Conservation (phyloP, 371 early-diverging fungal species). For the Mortierella sp. region DNA sequence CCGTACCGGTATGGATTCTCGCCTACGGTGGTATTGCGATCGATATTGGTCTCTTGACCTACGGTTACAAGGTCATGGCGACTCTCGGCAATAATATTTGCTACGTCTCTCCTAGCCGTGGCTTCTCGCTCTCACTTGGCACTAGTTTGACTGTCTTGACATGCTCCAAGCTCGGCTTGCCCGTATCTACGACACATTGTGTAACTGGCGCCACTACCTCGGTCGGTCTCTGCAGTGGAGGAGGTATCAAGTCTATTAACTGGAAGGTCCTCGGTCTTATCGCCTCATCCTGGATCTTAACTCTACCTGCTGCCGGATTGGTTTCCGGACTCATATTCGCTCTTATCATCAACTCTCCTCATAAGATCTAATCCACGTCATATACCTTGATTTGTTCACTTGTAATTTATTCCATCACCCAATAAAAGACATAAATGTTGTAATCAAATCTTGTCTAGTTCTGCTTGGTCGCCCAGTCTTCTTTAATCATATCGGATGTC, state of each 20-base stretch:
- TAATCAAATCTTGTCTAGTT: too few species aligned
- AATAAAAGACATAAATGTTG: not conserved
- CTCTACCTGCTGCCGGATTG: conserved; percentile 82
- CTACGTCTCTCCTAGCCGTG: conserved; percentile 87
- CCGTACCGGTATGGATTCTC: conserved; percentile 82
- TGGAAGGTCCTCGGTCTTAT: conserved; percentile 84
- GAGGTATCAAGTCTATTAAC: conserved; percentile 74
- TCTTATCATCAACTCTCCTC: conserved; percentile 70
- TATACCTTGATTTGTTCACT: not conserved
- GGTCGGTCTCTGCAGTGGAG: conserved; percentile 86
- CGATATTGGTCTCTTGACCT: conserved; percentile 81
- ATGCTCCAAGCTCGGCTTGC: conserved; percentile 84
- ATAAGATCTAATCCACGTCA: conserved; percentile 27
- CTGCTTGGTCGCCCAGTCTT: conserved; percentile 29
- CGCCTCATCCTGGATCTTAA: conserved; percentile 84
- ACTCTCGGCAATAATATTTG: conserved; percentile 89
- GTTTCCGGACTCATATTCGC: conserved; percentile 79
- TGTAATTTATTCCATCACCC: not conserved
- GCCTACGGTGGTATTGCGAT: conserved; percentile 84
- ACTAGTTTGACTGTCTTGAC: conserved; percentile 90
- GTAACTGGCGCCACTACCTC: conserved; percentile 88
- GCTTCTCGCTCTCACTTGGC: conserved; percentile 85
- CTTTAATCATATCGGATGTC: conserved; percentile 53
- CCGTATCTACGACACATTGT: conserved; percentile 92
- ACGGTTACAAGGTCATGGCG: conserved; percentile 82